Percentiles rank a stretch among this genome's conserved stretches.
Evolutionary conservation across 1,284 basidiomycete genomes (phyloP).

Genomic region (Ustilago curta): DNA sequence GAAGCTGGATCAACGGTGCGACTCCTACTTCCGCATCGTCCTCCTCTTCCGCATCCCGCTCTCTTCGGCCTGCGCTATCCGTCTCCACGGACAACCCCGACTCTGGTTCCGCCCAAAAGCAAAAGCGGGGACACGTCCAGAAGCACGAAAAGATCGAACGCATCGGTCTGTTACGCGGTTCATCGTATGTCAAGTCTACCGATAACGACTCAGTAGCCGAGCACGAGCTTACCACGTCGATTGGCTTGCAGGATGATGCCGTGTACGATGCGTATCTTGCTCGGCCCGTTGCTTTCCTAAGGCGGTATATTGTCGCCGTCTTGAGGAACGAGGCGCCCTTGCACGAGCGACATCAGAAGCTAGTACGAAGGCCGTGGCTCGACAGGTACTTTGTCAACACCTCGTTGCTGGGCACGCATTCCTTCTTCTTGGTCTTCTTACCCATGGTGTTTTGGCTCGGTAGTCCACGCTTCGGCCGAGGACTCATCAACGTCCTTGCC

Average conservation of each 20-base stretch:
- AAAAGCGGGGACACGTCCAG: constrained; percentile 37
- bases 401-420: constrained; percentile 83
- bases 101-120: constrained; percentile 7
- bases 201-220: constrained; percentile 31
- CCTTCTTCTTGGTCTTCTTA: constrained; percentile 91
- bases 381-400: constrained; percentile 92
- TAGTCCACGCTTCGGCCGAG: constrained; percentile 76
- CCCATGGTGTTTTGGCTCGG: constrained; percentile 91
- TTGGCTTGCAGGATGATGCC: constrained; percentile 52
- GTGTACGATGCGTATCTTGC: constrained; percentile 60
- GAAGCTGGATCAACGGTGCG: constrained; percentile 16
- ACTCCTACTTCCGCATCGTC: not conserved
- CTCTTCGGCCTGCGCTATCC: constrained; percentile 8
- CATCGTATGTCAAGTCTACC: constrained; percentile 36
- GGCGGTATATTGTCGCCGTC: constrained; percentile 42
- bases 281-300: constrained; percentile 40
- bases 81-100: constrained; percentile 12
- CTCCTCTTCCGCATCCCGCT: not conserved
- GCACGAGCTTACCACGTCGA: constrained; percentile 51
- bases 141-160: constrained; percentile 49
- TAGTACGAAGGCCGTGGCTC: constrained; percentile 73
- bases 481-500: constrained; percentile 75
- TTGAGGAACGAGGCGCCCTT: constrained; percentile 43
- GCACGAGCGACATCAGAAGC: constrained; percentile 51
- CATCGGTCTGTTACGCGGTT: constrained; percentile 50